Evolutionary conservation across 345 rosid species (phyloP).

Genomic region (Aquilaria malaccensis): DNA sequence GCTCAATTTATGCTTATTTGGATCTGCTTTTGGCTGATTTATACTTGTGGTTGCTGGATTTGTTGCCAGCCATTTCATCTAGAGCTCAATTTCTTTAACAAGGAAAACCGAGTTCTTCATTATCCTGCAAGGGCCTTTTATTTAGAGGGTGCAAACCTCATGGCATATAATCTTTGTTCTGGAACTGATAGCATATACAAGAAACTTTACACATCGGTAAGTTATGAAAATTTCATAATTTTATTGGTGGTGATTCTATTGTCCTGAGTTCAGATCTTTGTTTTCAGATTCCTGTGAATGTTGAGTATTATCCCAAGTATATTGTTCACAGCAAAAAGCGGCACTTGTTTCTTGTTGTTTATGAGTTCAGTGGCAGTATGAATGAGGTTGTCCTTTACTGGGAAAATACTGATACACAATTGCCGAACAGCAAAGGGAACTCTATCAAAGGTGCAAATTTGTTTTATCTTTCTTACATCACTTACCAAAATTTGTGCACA

Average conservation of each 20-base stretch:
- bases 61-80: conserved; percentile 81
- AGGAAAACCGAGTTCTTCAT: conserved; percentile 89
- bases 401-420: conserved; percentile 71
- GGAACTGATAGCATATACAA: conserved; percentile 72
- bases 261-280: conserved; percentile 13
- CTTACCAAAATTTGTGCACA: conserved; percentile 1
- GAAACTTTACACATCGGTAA: conserved; percentile 86
- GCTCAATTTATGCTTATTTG: conserved; percentile 23
- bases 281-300: conserved; percentile 77
- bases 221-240: conserved; percentile 11
- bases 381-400: conserved; percentile 88
- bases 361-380: conserved; percentile 76
- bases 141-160: conserved; percentile 73
- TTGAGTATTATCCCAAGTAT: conserved; percentile 67
- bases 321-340: conserved; percentile 67
- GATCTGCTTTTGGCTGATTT: conserved; percentile 11
- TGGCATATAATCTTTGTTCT: conserved; percentile 87
- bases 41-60: conserved; percentile 26
- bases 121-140: conserved; percentile 92
- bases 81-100: conserved; percentile 96
- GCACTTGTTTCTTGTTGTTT: conserved; percentile 74
- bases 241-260: not conserved
- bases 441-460: conserved; percentile 58
- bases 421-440: conserved; percentile 70
- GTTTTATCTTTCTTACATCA: not conserved